Conservation (phyloP, 2,329 filamentous ascomycete species). For the Celoporthe dispersa region DNA sequence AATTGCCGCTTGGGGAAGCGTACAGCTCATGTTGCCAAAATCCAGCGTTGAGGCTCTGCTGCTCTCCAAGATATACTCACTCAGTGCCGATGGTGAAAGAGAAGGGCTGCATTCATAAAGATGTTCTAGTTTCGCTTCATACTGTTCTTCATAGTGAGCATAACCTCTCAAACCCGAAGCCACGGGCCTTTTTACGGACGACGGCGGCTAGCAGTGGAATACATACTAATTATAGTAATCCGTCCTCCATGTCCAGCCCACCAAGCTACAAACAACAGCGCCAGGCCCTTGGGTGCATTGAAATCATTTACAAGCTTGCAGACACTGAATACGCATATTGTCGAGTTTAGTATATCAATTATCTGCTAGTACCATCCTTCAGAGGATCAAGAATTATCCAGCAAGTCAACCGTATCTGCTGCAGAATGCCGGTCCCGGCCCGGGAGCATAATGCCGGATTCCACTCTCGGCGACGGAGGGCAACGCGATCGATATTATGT, state of each 20-base stretch:
- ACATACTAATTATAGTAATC: not conserved
- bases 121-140: not conserved
- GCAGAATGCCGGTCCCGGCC: slow-evolving; percentile 3
- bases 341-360: not conserved
- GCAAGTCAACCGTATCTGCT: not conserved
- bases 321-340: not conserved
- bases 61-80: not conserved
- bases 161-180: not conserved
- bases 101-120: not conserved
- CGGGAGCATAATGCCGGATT: slow-evolving; percentile 5
- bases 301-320: not conserved
- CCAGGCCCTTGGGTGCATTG: not conserved
- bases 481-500: not conserved
- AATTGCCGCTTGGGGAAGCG: not conserved
- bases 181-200: not conserved
- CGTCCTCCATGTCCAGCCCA: not conserved
- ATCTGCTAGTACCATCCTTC: not conserved
- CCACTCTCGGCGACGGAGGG: not conserved
- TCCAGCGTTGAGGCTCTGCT: not conserved
- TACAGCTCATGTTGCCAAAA: not conserved
- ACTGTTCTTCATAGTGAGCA: too few relatives aligned
- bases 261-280: not conserved
- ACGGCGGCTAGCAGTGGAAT: not conserved
- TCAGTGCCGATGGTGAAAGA: not conserved
- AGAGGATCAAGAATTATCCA: not conserved